Evolutionary conservation across 1,139 yeast species (phyloP), one percentile per base, ranked within the genome.

Genomic region (Nakaseomyces bracarensis): DNA sequence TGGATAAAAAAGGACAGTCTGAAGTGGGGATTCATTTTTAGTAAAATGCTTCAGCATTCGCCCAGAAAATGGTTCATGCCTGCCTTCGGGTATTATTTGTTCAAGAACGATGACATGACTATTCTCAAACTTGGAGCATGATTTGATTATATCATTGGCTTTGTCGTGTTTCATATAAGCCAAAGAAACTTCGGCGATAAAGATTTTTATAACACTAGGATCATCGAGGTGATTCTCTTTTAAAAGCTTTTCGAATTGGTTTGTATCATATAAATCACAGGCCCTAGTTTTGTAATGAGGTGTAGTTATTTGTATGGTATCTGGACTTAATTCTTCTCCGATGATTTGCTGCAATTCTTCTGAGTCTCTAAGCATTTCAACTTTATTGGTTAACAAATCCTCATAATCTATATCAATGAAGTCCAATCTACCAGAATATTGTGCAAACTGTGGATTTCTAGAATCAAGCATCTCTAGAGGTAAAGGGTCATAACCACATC

Each of bases 401-500:
- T 87, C 83, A 55, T 81, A 84, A 58, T 83, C 94, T 35, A 84
- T 71, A 61, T 84, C 95, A 19, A 80, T 66, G 53, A 82, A 82
- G 1, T 67, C 62, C 11, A 77, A 56, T 21, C 68, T 58, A 1
- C 60, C 55, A 3, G 42, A 36, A 36, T 51, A 54, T 10, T 41
- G 40, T 16, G 31, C 23, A 33, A 57, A 58, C 4, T 53, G 55
- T 9, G 43, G 36, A 28, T 60, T 55, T 40, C 54, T 34, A 20
- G 57, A 57, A 46, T 71, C 73, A 29, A 82, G 61, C 41, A 78
- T 58, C 54, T 82, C 84, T 53, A 82, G 83, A 2, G 94, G 87
- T 46, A 82, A 64, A 3, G 87, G 85, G 57, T 81, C 89, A 57
- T 73, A 84, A 5, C 95, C 95, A 63, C 94, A 83, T 1, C 95